phyloP scores from a whole-genome alignment of 768 basidiomycete genomes.

The Kwoniella europaea region DNA sequence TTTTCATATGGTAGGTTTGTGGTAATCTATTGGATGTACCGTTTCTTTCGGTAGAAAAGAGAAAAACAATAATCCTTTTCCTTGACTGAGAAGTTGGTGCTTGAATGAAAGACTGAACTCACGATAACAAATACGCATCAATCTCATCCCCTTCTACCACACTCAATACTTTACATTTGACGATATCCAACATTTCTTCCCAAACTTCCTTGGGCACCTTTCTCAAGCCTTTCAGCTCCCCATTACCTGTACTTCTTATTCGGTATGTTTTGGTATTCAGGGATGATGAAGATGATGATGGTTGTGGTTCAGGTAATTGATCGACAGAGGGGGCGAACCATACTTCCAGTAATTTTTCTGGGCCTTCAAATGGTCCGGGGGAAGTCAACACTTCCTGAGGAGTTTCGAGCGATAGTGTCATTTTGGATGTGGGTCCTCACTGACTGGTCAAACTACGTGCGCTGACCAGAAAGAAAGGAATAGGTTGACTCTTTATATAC shows the following conservation, averaged over 20 bases:
- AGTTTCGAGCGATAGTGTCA: conserved; percentile 10
- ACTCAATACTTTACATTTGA: conserved; percentile 93
- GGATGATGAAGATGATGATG: conserved; percentile 9
- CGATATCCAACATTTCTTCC: conserved; percentile 97
- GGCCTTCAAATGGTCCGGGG: conserved; percentile 62
- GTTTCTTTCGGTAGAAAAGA: neutral
- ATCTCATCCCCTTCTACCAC: conserved; percentile 84
- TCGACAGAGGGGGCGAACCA: conserved; percentile 88
- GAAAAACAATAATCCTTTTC: neutral
- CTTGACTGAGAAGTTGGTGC: neutral
- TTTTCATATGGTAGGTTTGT: neutral
- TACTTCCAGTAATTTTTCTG: conserved; percentile 93
- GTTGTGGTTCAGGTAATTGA: conserved; percentile 61
- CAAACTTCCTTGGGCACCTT: conserved; percentile 75
- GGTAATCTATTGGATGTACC: too few relatives aligned
- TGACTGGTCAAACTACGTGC: neutral
- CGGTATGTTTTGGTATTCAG: conserved; percentile 33
- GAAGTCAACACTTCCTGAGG: conserved; percentile 18
- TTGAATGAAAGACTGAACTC: conserved; percentile 47
- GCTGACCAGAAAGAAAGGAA: neutral
- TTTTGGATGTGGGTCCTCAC: neutral
- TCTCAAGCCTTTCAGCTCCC: conserved; percentile 72
- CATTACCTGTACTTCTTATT: conserved; percentile 43
- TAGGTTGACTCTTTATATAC: too few relatives aligned
- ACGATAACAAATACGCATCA: conserved; percentile 97